Conservation (phyloP, 495 filamentous ascomycete genomes). For the Daldinia vernicosa region DNA sequence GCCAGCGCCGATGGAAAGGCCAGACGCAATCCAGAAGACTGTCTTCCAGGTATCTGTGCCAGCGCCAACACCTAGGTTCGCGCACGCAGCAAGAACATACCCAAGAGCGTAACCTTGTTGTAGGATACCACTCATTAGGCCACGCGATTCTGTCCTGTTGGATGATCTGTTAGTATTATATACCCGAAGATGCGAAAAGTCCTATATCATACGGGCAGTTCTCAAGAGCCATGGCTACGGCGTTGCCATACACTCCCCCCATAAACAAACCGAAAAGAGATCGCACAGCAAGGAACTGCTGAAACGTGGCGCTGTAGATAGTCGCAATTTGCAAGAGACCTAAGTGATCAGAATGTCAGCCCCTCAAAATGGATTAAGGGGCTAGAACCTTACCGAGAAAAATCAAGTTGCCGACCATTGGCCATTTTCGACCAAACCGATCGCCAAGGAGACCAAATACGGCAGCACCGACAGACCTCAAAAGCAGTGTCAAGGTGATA, state of each 20-base stretch:
- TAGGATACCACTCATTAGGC: slow-evolving; percentile 79
- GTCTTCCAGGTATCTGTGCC: slow-evolving; percentile 67
- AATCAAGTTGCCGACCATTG: slow-evolving; percentile 78
- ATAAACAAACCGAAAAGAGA: slow-evolving; percentile 82
- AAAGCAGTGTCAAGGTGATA: slow-evolving; percentile 76
- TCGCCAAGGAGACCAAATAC: slow-evolving; percentile 78
- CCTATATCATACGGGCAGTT: slow-evolving; percentile 66
- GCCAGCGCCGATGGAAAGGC: slow-evolving; percentile 69
- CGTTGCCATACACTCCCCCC: slow-evolving; percentile 84
- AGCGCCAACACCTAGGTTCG: slow-evolving; percentile 72
- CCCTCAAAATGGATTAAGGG: slow-evolving; percentile 5
- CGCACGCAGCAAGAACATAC: slow-evolving; percentile 75
- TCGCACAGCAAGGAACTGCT: slow-evolving; percentile 74
- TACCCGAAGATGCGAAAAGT: slow-evolving; percentile 1
- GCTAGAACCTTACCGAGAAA: slow-evolving; percentile 51
- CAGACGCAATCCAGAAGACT: slow-evolving; percentile 71
- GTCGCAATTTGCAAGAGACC: slow-evolving; percentile 74
- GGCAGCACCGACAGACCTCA: slow-evolving; percentile 75
- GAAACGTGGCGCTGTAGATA: slow-evolving; percentile 72
- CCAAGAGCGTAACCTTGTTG: slow-evolving; percentile 82
- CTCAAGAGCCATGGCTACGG: slow-evolving; percentile 83
- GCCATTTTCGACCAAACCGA: slow-evolving; percentile 81
- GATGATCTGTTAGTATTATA: slow-evolving; percentile 26
- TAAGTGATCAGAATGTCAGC: slow-evolving; percentile 44
- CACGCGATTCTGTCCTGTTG: slow-evolving; percentile 64